Percentiles rank a stretch among this genome's conserved stretches.
Evolutionary conservation across 257 asterid species (phyloP).

Genomic region (Nicotiana undulata): DNA sequence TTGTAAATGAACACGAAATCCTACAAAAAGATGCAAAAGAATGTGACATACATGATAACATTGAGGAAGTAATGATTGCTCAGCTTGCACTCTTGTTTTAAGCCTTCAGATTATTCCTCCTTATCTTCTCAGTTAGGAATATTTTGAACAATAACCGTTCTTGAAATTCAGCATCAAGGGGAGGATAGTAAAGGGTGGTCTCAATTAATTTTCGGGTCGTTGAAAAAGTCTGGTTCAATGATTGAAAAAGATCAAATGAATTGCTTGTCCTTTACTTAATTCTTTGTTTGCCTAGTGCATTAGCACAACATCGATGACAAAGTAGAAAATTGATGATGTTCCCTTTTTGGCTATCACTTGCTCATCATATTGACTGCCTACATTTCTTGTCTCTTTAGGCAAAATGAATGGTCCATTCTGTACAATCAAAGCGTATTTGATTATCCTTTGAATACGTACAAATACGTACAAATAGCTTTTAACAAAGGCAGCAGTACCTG

Average conservation of each 20-base stretch:
- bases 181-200: neutral
- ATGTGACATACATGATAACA: neutral
- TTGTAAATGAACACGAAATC: neutral
- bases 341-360: constrained; percentile 15
- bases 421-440: neutral
- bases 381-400: constrained; percentile 8
- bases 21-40: neutral
- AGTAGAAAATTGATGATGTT: constrained; percentile 7
- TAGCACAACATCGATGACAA: neutral
- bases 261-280: constrained; percentile 16
- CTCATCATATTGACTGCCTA: constrained; percentile 13
- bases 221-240: constrained; percentile 1
- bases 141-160: neutral
- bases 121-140: neutral
- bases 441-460: too few species aligned
- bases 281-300: neutral
- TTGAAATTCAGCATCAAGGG: too few species aligned
- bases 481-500: neutral
- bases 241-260: constrained; percentile 13
- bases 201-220: neutral
- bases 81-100: neutral
- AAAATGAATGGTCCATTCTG: neutral
- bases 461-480: neutral
- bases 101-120: neutral
- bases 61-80: constrained; percentile 4